Base-by-base conservation (phyloP, 345 rosid genomes). In the Eucalyptus cloeziana region DNA sequence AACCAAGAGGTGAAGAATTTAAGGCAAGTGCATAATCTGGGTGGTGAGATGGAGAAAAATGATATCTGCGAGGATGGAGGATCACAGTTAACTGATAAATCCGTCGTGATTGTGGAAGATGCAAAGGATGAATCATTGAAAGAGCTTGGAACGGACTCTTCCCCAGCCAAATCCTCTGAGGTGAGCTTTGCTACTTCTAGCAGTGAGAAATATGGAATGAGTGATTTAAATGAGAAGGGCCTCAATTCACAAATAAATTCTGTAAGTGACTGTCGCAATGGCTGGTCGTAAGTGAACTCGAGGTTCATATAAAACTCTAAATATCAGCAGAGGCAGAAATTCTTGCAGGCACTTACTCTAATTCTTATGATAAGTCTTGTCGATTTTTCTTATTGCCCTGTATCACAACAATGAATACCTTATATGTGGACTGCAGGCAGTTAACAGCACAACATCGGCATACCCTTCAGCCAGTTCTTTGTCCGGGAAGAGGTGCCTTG, bases 381-480 rank as follows among this genome's bases (percentile, higher is more conserved):
- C 67, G 24, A 60, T 33, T 33, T 47, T 45, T 86, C 45, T 85
- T 8, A 47, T 71, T 79, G 58, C 44, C 17, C 83, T 76, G 7
- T 37, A 76, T 37, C 83, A 37, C 83, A 3, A 6, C 24, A 76
- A 76, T 37, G 52, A 47, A 86, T 79, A 40, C n/a, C 21, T 58
- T 71, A 49, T 88, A 49, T 86, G 87, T 88, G 85, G 60, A 60
- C 69, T 88, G 90, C 93, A 96, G 99, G 93, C 86, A 62, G 90
- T 92, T 91, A 64, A 49, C 86, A 91, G 79, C 31, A 91, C 90
- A 30, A 90, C 89, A 67, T 67, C 87, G 19, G 94, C 90, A 88
- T 92, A 91, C 80, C 89, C 96, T 10, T 79, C 92, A 56, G 90
- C 90, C 89, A 94, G 97, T 47, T 96, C 99, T 89, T 92, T 88